Conservation (phyloP, 2,329 filamentous ascomycete species). For the Monilinia laxa region DNA sequence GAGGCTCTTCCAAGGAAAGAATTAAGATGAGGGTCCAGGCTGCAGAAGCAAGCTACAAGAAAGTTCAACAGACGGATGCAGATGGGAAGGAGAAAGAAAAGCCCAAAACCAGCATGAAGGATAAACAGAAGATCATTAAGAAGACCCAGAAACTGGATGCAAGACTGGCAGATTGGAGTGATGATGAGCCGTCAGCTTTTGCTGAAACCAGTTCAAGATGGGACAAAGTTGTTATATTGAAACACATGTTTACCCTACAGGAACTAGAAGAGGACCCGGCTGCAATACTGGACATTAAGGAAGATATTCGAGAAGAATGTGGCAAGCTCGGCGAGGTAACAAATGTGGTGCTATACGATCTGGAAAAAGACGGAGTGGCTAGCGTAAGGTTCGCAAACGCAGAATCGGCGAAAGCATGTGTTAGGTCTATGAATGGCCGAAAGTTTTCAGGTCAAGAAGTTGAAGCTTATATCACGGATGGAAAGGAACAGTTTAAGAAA, state of each 20-base stretch:
- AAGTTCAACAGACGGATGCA: constrained; percentile 64
- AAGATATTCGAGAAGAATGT: constrained; percentile 90
- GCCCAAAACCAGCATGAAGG: constrained; percentile 56
- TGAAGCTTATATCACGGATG: constrained; percentile 68
- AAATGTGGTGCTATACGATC: constrained; percentile 87
- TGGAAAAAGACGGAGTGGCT: constrained; percentile 79
- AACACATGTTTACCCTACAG: constrained; percentile 86
- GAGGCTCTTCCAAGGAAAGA: constrained; percentile 43
- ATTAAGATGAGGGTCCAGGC: constrained; percentile 77
- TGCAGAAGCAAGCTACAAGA: constrained; percentile 91
- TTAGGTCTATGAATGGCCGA: constrained; percentile 75
- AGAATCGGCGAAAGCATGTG: constrained; percentile 70
- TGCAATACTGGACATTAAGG: constrained; percentile 85
- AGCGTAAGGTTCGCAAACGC: constrained; percentile 77
- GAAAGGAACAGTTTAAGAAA: constrained; percentile 71
- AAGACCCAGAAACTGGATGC: constrained; percentile 90
- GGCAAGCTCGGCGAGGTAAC: constrained; percentile 83
- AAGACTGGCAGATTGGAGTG: constrained; percentile 92
- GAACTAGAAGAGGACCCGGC: constrained; percentile 84
- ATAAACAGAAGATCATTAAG: constrained; percentile 86
- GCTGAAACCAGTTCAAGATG: constrained; percentile 59
- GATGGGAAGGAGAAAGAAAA: constrained; percentile 47
- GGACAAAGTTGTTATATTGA: constrained; percentile 83
- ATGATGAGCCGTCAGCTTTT: constrained; percentile 69
- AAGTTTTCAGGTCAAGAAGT: constrained; percentile 72